Conservation (phyloP, 1,284 basidiomycete species). For the Coriolopsis trogii region DNA sequence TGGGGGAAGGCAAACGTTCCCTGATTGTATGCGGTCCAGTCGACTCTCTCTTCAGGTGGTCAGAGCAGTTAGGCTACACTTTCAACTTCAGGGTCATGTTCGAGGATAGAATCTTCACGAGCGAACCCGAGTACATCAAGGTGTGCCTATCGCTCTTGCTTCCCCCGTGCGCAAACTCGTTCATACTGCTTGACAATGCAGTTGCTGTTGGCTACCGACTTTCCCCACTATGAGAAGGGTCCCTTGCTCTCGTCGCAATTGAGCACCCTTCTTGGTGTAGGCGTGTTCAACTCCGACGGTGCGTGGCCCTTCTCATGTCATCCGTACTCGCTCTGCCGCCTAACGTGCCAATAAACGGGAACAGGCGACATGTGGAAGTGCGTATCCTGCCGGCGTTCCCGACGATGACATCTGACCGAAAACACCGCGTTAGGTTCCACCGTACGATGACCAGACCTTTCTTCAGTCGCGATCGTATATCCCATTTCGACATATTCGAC, state of each 20-base stretch:
- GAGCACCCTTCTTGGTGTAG: slow-evolving; percentile 35
- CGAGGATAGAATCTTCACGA: slow-evolving; percentile 32
- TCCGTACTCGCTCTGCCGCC: too few relatives aligned
- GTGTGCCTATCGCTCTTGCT: slow-evolving; percentile 4
- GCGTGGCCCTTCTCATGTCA: background rate
- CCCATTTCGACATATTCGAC: slow-evolving; percentile 55
- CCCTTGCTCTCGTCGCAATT: slow-evolving; percentile 19
- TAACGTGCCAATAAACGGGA: background rate
- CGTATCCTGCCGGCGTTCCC: background rate
- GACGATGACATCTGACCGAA: background rate
- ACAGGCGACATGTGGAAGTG: slow-evolving; percentile 38
- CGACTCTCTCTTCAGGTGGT: slow-evolving; percentile 18
- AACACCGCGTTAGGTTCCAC: too few relatives aligned
- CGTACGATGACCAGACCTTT: slow-evolving; percentile 55
- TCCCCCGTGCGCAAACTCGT: background rate
- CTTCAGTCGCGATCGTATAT: slow-evolving; percentile 50
- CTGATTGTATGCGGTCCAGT: slow-evolving; percentile 7
- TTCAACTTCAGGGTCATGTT: slow-evolving; percentile 27
- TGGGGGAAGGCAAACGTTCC: background rate
- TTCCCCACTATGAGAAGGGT: slow-evolving; percentile 35
- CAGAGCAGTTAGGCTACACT: slow-evolving; percentile 25
- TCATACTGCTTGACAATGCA: slow-evolving; percentile 1
- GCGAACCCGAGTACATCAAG: slow-evolving; percentile 36
- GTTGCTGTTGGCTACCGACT: slow-evolving; percentile 35
- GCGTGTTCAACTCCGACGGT: slow-evolving; percentile 44